Percentiles rank a stretch among this genome's conserved stretches.
Evolutionary conservation across 371 early-diverging fungal genomes (phyloP).

Genomic region (Zancudomyces culisetae): DNA sequence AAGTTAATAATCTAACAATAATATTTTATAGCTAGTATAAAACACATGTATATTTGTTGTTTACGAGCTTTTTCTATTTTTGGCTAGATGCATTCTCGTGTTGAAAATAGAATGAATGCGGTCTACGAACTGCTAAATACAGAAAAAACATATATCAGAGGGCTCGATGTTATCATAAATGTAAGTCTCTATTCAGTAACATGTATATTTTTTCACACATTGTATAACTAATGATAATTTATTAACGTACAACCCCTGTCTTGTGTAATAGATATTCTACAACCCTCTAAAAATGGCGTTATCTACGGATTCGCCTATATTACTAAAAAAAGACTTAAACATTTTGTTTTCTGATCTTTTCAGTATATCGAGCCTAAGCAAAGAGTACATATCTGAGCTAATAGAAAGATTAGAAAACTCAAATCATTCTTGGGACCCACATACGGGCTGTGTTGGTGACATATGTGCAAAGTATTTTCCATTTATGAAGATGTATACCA

Average conservation of each 20-base stretch:
- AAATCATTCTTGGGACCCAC: constrained; percentile 27
- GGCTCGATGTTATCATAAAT: constrained; percentile 4
- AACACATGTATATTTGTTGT: too few relatives aligned
- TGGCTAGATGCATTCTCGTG: too few relatives aligned
- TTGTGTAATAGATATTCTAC: constrained; percentile 1
- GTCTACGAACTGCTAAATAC: constrained; percentile 1
- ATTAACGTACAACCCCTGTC: too few relatives aligned
- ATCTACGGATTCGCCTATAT: constrained; percentile 6
- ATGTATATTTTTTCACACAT: too few relatives aligned
- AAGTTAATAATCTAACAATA: too few relatives aligned
- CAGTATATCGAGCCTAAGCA: constrained; percentile 40
- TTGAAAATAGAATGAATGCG: neutral
- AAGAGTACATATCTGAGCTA: constrained; percentile 33
- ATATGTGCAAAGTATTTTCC: constrained; percentile 44
- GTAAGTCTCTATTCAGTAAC: too few relatives aligned
- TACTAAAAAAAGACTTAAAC: constrained; percentile 21
- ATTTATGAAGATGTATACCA: constrained; percentile 46
- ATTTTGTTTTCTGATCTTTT: constrained; percentile 44
- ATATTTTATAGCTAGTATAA: too few relatives aligned
- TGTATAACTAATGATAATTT: too few relatives aligned
- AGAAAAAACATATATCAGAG: constrained; percentile 3
- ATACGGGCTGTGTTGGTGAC: constrained; percentile 36
- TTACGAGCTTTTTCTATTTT: too few relatives aligned
- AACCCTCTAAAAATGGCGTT: neutral
- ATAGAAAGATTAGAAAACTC: constrained; percentile 24